A percentile compares a stretch with the other conserved stretches of the same genome.
These are phyloP conservation scores for Cucurbita argyrosperma DNA, from an alignment of 306 rosid species.

Conservation along the genomic window DNA sequence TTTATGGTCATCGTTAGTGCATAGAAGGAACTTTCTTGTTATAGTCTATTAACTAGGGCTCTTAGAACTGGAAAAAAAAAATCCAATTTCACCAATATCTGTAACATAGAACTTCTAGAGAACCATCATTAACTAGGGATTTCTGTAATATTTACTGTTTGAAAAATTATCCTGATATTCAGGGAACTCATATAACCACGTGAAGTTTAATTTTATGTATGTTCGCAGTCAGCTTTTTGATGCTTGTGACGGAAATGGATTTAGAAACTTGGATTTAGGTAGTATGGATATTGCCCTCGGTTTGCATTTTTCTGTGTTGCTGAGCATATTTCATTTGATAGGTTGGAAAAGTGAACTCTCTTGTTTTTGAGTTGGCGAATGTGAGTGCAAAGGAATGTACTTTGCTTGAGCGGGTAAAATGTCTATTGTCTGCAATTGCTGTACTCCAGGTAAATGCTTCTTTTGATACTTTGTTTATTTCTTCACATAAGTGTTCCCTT, in stretches of 20 bases:
- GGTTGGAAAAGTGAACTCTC: slow-evolving; percentile 55
- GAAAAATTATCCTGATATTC: neutral
- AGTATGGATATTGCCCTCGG: neutral
- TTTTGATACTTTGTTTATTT: neutral
- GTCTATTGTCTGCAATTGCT: slow-evolving; percentile 49
- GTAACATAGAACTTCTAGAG: neutral
- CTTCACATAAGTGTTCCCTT: neutral
- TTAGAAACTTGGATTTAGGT: no score
- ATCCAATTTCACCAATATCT: neutral
- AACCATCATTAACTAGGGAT: neutral
- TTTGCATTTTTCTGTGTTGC: neutral
- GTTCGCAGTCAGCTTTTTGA: neutral
- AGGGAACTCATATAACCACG: neutral
- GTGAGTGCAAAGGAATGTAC: slow-evolving; percentile 51
- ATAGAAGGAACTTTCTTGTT: neutral
- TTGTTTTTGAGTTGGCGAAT: slow-evolving; percentile 45
- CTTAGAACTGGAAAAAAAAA: neutral
- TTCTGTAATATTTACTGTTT: neutral
- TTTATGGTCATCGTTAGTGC: neutral
- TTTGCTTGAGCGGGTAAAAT: slow-evolving; percentile 62
- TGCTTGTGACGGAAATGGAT: no score
- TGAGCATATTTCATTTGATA: slow-evolving; percentile 29
- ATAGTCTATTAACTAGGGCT: neutral
- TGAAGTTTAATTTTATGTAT: neutral
- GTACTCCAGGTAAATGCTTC: slow-evolving; percentile 44